These are phyloP conservation scores for Purpureocillium takamizusanense DNA, from an alignment of 2,329 filamentous ascomycete species.

Conservation along the genomic window DNA sequence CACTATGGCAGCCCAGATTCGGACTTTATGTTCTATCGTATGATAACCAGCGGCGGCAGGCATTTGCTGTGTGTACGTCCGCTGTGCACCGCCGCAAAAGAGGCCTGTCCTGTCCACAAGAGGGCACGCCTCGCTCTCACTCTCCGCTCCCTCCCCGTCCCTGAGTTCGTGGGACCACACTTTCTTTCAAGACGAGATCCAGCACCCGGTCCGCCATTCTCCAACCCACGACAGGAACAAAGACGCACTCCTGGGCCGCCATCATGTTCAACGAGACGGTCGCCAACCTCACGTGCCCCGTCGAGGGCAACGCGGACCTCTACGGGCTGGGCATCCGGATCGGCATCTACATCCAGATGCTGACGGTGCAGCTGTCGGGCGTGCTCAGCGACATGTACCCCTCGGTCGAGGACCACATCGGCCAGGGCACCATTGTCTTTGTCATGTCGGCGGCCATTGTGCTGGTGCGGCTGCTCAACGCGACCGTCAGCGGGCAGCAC, in stretches of 20 bases:
- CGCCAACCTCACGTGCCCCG: constrained; percentile 5
- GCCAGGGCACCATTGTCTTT: constrained; percentile 13
- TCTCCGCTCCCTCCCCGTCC: too few relatives aligned
- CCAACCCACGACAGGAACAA: not conserved
- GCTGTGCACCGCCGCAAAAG: too few relatives aligned
- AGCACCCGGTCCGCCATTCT: not conserved
- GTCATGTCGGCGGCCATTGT: constrained; percentile 12
- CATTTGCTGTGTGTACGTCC: too few relatives aligned
- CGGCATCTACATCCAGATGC: constrained; percentile 18
- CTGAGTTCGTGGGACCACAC: too few relatives aligned
- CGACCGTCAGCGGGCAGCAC: not conserved
- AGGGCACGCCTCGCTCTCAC: too few relatives aligned
- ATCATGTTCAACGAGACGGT: not conserved
- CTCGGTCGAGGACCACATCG: constrained; percentile 11
- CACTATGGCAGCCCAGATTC: too few relatives aligned
- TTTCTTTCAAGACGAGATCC: not conserved
- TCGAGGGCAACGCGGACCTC: constrained; percentile 14
- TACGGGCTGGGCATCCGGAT: constrained; percentile 19
- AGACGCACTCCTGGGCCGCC: too few relatives aligned
- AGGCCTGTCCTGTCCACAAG: too few relatives aligned
- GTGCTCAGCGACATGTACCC: constrained; percentile 9
- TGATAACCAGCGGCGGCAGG: too few relatives aligned
- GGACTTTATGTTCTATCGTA: too few relatives aligned
- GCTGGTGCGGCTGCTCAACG: constrained; percentile 8
- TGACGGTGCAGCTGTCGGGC: constrained; percentile 13